Conservation (phyloP, 352 stramenopile species). For the Phytophthora colocasiae region DNA sequence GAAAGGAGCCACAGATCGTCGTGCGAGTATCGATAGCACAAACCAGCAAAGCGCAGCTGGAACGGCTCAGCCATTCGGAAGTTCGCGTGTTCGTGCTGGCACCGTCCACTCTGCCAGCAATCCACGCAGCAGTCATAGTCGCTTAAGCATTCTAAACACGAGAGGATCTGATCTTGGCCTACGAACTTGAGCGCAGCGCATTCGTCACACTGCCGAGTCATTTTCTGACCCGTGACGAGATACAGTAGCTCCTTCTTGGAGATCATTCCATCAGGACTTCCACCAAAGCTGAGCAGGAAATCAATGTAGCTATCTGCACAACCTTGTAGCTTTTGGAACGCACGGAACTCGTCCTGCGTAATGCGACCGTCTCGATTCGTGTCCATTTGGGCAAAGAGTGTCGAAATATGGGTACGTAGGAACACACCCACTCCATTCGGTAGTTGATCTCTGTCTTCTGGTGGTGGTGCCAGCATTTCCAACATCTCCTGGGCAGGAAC, state of each 20-base stretch:
- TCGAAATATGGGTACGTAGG: constrained; percentile 39
- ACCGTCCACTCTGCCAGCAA: constrained; percentile 38
- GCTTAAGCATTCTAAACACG: constrained; percentile 30
- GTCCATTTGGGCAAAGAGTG: constrained; percentile 40
- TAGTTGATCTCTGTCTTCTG: constrained; percentile 35
- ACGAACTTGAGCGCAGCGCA: constrained; percentile 43
- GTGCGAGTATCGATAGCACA: constrained; percentile 46
- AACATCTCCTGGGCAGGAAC: constrained; percentile 41
- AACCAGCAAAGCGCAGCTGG: constrained; percentile 40
- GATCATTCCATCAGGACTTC: constrained; percentile 18
- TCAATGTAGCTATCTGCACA: constrained; percentile 46
- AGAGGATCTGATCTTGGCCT: constrained; percentile 38
- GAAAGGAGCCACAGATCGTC: constrained; percentile 40
- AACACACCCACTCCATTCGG: constrained; percentile 45
- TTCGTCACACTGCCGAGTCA: constrained; percentile 46
- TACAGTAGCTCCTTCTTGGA: constrained; percentile 46
- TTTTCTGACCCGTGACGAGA: constrained; percentile 42
- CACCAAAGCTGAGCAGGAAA: constrained; percentile 39
- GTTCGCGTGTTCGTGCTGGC: constrained; percentile 43
- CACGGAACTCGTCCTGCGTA: constrained; percentile 33
- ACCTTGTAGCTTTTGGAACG: constrained; percentile 36
- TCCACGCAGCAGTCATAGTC: constrained; percentile 40
- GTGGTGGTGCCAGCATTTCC: constrained; percentile 37
- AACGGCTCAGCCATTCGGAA: constrained; percentile 47
- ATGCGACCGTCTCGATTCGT: constrained; percentile 31